Evolutionary conservation across 2,329 filamentous ascomycete genomes (phyloP).

Genomic region (Fusarium sp.): DNA sequence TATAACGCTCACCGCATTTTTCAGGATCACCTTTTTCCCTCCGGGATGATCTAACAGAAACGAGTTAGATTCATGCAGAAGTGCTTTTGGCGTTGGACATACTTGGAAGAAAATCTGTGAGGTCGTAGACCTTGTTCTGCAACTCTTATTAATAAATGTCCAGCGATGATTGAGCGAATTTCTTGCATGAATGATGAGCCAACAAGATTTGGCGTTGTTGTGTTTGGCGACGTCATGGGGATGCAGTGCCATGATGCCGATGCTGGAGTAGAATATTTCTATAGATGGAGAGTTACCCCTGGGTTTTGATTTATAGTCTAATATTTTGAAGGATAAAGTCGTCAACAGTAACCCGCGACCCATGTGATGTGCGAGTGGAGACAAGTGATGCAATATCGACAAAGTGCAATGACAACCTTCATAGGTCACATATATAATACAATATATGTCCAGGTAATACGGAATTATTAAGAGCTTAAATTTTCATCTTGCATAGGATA

Average conservation of each 20-base stretch:
- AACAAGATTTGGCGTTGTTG: constrained; percentile 26
- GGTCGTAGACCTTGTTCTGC: constrained; percentile 28
- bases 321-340: background rate
- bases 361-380: constrained; percentile 14
- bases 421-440: too few relatives aligned
- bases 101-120: constrained; percentile 32
- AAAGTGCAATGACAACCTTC: background rate
- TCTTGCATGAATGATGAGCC: constrained; percentile 32
- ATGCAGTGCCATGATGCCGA: constrained; percentile 9
- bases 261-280: background rate
- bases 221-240: constrained; percentile 21
- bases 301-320: too few relatives aligned
- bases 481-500: too few relatives aligned
- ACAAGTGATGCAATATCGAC: constrained; percentile 8
- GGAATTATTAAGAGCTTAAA: too few relatives aligned
- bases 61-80: background rate
- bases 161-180: background rate
- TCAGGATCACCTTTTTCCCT: constrained; percentile 30
- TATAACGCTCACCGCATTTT: constrained; percentile 8
- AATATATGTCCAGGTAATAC: too few relatives aligned
- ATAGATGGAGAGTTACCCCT: background rate
- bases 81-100: fast-evolving
- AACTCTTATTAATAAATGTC: background rate
- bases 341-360: background rate
- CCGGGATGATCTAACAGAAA: constrained; percentile 11